phyloP scores from a whole-genome alignment of 805 yeast genomes.

The Wickerhamomyces silvicola region DNA sequence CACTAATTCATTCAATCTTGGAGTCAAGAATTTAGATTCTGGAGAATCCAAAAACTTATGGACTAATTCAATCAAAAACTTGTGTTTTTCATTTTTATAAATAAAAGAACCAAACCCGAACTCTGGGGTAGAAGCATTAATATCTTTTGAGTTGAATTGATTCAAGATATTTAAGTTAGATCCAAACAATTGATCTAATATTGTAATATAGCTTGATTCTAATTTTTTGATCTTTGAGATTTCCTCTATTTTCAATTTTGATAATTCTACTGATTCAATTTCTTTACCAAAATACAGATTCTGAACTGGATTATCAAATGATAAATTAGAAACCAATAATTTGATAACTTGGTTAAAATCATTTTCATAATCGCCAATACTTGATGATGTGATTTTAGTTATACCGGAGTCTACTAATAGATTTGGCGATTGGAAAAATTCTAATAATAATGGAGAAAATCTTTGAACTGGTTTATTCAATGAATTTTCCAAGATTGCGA shows the following conservation, averaged over 20 bases:
- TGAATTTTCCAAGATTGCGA: slow-evolving; percentile 65
- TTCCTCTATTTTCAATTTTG: slow-evolving; percentile 13
- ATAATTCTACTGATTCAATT: slow-evolving; percentile 5
- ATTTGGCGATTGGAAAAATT: slow-evolving; percentile 57
- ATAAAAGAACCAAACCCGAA: slow-evolving; percentile 79
- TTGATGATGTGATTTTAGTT: slow-evolving; percentile 48
- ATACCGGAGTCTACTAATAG: slow-evolving; percentile 39
- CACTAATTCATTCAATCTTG: slow-evolving; percentile 41
- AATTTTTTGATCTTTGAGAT: slow-evolving; percentile 42
- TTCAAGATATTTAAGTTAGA: slow-evolving; percentile 54
- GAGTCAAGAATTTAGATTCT: slow-evolving; percentile 36
- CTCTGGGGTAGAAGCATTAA: slow-evolving; percentile 64
- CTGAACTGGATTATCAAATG: slow-evolving; percentile 50
- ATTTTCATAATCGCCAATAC: slow-evolving; percentile 25
- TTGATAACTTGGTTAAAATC: slow-evolving; percentile 32
- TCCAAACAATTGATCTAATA: slow-evolving; percentile 62
- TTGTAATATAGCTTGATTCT: slow-evolving; percentile 73
- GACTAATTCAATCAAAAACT: slow-evolving; percentile 38
- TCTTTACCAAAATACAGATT: slow-evolving; percentile 51
- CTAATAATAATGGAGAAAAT: slow-evolving; percentile 72
- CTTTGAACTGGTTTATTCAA: slow-evolving; percentile 24
- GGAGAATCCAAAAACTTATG: slow-evolving; percentile 37
- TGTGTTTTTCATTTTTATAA: slow-evolving; percentile 45
- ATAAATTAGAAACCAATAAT: slow-evolving; percentile 46
- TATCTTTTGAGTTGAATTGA: slow-evolving; percentile 39